These are phyloP conservation scores for Sporisorium reilianum DNA, from an alignment of 1,284 basidiomycete genomes.

Conservation along the genomic window DNA sequence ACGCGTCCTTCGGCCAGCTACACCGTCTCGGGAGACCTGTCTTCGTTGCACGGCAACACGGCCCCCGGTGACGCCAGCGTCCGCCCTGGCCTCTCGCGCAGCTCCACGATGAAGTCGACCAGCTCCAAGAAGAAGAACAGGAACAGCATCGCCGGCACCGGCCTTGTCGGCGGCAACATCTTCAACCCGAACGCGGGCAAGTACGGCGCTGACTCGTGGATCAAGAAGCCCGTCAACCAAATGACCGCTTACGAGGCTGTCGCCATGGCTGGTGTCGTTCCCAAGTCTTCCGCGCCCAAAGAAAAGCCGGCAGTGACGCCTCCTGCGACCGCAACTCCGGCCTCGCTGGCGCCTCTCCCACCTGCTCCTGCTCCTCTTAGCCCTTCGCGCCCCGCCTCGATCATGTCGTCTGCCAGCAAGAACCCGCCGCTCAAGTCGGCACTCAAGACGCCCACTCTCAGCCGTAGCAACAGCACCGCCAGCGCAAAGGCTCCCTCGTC, in stretches of 20 bases:
- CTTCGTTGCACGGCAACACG: slow-evolving; percentile 30
- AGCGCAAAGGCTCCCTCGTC: slow-evolving; percentile 27
- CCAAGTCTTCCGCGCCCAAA: slow-evolving; percentile 37
- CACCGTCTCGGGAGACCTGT: slow-evolving; percentile 49
- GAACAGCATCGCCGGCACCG: slow-evolving; percentile 39
- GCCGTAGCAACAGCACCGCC: slow-evolving; percentile 38
- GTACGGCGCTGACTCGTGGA: slow-evolving; percentile 55
- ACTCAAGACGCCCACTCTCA: slow-evolving; percentile 52
- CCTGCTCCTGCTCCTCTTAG: slow-evolving; percentile 8
- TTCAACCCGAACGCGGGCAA: slow-evolving; percentile 53
- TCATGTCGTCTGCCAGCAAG: slow-evolving; percentile 49
- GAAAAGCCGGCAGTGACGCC: slow-evolving; percentile 17
- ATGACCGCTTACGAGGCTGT: slow-evolving; percentile 57
- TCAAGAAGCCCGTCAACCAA: slow-evolving; percentile 46
- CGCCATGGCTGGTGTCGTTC: slow-evolving; percentile 56
- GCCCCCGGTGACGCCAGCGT: slow-evolving; percentile 9
- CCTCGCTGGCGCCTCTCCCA: slow-evolving; percentile 11
- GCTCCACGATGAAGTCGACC: slow-evolving; percentile 46
- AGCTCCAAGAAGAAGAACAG: slow-evolving; percentile 61
- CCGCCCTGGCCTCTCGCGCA: slow-evolving; percentile 41
- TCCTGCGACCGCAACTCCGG: neutral
- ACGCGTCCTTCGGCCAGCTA: slow-evolving; percentile 53
- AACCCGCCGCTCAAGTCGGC: slow-evolving; percentile 61
- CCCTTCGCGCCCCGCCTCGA: slow-evolving; percentile 40
- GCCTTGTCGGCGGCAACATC: slow-evolving; percentile 39